phyloP scores from a whole-genome alignment of 495 filamentous ascomycete species.

The Xylaria longipes region DNA sequence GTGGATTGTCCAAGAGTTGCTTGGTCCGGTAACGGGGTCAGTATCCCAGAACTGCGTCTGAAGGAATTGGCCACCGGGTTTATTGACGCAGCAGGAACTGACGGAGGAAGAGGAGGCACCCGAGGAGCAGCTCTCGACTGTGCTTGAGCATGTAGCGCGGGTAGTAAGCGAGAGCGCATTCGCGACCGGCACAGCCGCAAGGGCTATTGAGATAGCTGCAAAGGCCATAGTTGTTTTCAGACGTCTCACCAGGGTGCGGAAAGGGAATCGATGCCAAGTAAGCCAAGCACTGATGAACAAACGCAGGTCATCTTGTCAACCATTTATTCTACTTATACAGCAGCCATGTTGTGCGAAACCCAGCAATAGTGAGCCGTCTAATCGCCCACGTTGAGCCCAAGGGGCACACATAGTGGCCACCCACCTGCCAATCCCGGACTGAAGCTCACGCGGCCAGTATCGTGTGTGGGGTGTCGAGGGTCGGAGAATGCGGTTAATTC shows the following conservation, averaged over 20 bases:
- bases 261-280: slow-evolving; percentile 15
- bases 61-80: slow-evolving; percentile 75
- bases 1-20: slow-evolving; percentile 82
- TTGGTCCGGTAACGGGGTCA: slow-evolving; percentile 70
- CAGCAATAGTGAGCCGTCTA: neutral
- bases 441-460: neutral
- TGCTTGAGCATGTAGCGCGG: slow-evolving; percentile 21
- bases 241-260: neutral
- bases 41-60: slow-evolving; percentile 88
- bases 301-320: neutral
- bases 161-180: slow-evolving; percentile 3
- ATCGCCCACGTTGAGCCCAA: neutral
- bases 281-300: slow-evolving; percentile 3
- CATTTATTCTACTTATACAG: slow-evolving; percentile 12
- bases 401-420: neutral
- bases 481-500: neutral
- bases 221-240: slow-evolving; percentile 1
- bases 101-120: slow-evolving; percentile 23
- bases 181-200: slow-evolving; percentile 14
- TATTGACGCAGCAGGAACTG: slow-evolving; percentile 78
- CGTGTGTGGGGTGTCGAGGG: neutral
- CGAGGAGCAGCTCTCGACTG: slow-evolving; percentile 26
- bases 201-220: slow-evolving; percentile 7
- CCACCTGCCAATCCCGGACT: slow-evolving; percentile 25
- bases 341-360: neutral